Conservation (phyloP, 2,329 filamentous ascomycete species). For the Chalaropsis thielavioides region DNA sequence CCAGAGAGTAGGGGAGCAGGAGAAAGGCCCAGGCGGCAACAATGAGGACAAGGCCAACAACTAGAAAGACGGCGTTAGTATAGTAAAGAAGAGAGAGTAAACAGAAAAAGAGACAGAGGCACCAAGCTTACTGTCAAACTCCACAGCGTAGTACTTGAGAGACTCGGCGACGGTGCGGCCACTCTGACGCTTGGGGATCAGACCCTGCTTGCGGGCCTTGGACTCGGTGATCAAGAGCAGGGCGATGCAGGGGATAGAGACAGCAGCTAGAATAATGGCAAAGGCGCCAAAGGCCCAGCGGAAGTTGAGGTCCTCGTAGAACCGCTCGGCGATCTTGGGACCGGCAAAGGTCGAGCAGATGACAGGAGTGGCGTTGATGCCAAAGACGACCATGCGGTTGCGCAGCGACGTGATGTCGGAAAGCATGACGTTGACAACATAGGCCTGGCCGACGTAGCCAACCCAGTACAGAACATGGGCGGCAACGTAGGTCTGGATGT, state of each 20-base stretch:
- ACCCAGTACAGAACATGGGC: conserved; percentile 51
- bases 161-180: conserved; percentile 35
- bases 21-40: conserved; percentile 38
- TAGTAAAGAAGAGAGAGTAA: conserved; percentile 18
- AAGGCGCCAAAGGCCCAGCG: conserved; percentile 46
- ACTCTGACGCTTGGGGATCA: conserved; percentile 30
- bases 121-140: conserved; percentile 46
- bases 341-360: conserved; percentile 34
- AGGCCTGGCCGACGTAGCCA: conserved; percentile 33
- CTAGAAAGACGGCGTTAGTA: conserved; percentile 18
- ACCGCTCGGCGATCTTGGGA: conserved; percentile 28
- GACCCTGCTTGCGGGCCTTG: conserved; percentile 36
- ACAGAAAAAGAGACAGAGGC: too few species aligned
- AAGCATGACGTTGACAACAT: conserved; percentile 30
- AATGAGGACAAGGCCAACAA: conserved; percentile 37
- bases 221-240: conserved; percentile 28
- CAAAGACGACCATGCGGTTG: conserved; percentile 32
- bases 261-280: conserved; percentile 44
- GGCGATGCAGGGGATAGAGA: conserved; percentile 26
- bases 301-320: conserved; percentile 28
- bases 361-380: conserved; percentile 30
- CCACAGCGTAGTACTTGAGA: conserved; percentile 36
- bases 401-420: conserved; percentile 31
- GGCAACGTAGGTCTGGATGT: conserved; percentile 43
- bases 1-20: conserved; percentile 37